These are phyloP conservation scores for Calocera viscosa DNA, from an alignment of 768 basidiomycete genomes.

Conservation along the genomic window DNA sequence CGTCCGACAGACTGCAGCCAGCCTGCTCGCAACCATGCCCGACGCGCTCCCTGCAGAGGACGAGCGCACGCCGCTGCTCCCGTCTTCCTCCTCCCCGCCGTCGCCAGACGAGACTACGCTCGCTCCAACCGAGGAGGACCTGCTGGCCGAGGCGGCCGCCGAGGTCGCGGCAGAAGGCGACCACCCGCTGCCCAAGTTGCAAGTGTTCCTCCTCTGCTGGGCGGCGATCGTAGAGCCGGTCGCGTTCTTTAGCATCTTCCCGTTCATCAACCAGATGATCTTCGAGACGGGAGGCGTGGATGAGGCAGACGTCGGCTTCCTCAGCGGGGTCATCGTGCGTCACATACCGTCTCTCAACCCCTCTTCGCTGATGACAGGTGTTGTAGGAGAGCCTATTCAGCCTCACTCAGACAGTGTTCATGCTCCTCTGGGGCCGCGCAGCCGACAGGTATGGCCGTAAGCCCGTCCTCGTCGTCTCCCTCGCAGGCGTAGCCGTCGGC, in stretches of 20 bases:
- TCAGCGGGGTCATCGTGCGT: slow-evolving; percentile 8
- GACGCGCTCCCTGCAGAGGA: not conserved
- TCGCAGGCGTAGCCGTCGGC: slow-evolving; percentile 12
- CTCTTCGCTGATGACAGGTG: not conserved
- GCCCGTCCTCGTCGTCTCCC: slow-evolving; percentile 14
- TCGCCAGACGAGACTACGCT: not conserved
- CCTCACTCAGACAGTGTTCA: slow-evolving; percentile 12
- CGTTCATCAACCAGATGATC: slow-evolving; percentile 16
- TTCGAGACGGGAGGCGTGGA: slow-evolving; percentile 1
- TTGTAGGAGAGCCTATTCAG: slow-evolving; percentile 15
- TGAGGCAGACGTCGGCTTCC: slow-evolving; percentile 9
- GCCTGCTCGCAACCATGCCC: not conserved
- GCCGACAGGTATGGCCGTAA: slow-evolving; percentile 15
- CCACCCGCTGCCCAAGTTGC: slow-evolving; percentile 13
- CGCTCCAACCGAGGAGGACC: not conserved
- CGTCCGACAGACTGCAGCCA: not conserved
- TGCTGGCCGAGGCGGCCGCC: not conserved
- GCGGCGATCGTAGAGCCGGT: slow-evolving; percentile 13
- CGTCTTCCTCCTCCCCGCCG: not conserved
- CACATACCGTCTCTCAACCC: not conserved
- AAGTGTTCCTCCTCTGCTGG: slow-evolving; percentile 15
- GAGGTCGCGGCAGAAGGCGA: slow-evolving; percentile 8
- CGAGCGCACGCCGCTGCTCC: not conserved
- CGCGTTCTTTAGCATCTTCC: slow-evolving; percentile 17
- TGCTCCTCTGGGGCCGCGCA: slow-evolving; percentile 15